These are phyloP conservation scores for Dryadomyces quercivorus DNA, from an alignment of 2,329 filamentous ascomycete species.

Conservation along the genomic window DNA sequence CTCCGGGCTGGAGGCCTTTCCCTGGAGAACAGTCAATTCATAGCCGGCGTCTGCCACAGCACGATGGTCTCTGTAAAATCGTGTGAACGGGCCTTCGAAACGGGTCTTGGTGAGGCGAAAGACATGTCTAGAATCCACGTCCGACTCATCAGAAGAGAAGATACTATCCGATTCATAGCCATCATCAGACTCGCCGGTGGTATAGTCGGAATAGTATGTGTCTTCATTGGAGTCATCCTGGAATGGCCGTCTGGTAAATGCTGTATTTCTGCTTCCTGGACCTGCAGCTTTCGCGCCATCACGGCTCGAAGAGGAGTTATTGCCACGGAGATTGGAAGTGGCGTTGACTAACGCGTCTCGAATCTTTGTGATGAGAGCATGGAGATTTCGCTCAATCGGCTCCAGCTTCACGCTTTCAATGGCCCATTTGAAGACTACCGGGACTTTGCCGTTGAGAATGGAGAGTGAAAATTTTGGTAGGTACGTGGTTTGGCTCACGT, in stretches of 20 bases:
- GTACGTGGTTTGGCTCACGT: background rate
- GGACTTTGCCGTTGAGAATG: background rate
- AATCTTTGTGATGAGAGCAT: background rate
- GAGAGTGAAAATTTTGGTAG: background rate
- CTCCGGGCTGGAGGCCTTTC: conserved; percentile 26
- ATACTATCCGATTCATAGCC: background rate
- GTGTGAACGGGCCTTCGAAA: background rate
- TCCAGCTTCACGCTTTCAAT: background rate
- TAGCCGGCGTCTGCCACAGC: conserved; percentile 53
- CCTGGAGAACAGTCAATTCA: conserved; percentile 50
- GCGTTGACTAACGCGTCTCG: background rate
- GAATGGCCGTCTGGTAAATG: too few species aligned
- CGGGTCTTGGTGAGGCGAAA: background rate
- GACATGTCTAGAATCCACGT: conserved; percentile 6
- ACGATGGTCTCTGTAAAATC: conserved; percentile 30
- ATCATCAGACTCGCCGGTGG: conserved; percentile 16
- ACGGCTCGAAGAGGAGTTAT: background rate
- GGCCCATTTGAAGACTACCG: background rate
- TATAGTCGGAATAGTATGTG: conserved; percentile 12
- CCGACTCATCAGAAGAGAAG: conserved; percentile 6
- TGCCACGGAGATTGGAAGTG: background rate
- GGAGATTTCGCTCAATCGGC: background rate
- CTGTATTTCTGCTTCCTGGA: too few species aligned
- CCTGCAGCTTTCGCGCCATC: background rate
- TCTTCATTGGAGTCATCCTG: too few species aligned